Conservation (phyloP, 2,329 filamentous ascomycete species). For the Ophiostoma pallidulum region DNA sequence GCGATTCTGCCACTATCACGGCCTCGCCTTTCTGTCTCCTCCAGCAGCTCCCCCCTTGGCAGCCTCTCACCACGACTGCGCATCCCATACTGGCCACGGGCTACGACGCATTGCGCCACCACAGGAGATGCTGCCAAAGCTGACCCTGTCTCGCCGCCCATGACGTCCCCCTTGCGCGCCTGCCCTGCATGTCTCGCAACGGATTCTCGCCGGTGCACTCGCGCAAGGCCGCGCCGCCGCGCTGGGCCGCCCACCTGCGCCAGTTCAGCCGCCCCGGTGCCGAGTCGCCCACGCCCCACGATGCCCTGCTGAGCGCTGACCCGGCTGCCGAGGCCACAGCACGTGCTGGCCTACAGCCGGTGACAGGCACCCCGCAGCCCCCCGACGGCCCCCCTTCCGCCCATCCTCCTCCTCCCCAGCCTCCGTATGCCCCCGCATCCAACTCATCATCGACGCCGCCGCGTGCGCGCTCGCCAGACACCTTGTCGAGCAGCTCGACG, state of each 20-base stretch:
- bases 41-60: neutral
- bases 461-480: constrained; percentile 34
- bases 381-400: constrained; percentile 21
- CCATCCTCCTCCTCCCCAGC: too few species aligned
- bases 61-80: too few species aligned
- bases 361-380: neutral
- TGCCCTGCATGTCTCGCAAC: constrained; percentile 32
- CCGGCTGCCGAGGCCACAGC: neutral
- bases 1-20: constrained; percentile 12
- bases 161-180: constrained; percentile 2
- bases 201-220: constrained; percentile 30
- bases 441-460: constrained; percentile 11
- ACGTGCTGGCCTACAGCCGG: neutral
- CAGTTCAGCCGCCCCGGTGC: constrained; percentile 40
- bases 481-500: constrained; percentile 42
- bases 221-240: constrained; percentile 32
- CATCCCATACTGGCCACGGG: too few species aligned
- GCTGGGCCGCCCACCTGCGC: constrained; percentile 44
- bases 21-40: neutral
- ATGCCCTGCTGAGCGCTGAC: neutral
- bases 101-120: neutral
- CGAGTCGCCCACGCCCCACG: constrained; percentile 25
- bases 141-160: neutral
- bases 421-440: neutral
- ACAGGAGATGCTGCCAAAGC: neutral